These are phyloP conservation scores for Lipomyces kockii DNA, from an alignment of 805 yeast species.

Conservation along the genomic window DNA sequence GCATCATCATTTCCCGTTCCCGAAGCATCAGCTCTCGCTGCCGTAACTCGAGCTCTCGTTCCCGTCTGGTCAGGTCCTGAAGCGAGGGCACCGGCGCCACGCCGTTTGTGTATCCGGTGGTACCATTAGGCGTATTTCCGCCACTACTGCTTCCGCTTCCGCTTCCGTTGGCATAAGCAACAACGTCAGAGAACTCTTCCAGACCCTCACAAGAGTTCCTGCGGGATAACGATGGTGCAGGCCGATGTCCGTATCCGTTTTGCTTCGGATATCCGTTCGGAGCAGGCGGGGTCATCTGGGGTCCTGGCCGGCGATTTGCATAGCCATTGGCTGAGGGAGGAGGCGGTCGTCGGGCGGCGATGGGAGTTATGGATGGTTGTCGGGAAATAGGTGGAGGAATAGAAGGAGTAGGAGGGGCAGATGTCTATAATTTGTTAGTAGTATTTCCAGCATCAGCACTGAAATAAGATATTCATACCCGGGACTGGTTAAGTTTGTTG, in stretches of 20 bases:
- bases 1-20: conserved; percentile 24
- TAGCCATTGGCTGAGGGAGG: conserved; percentile 17
- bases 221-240: conserved; percentile 16
- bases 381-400: neutral
- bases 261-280: conserved; percentile 10
- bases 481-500: conserved; percentile 22
- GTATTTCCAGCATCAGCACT: neutral
- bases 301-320: conserved; percentile 5
- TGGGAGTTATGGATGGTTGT: conserved; percentile 1
- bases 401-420: neutral
- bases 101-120: neutral
- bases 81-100: conserved; percentile 1
- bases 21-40: conserved; percentile 26
- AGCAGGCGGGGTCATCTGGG: neutral
- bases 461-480: neutral
- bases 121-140: conserved; percentile 5
- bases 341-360: conserved; percentile 10
- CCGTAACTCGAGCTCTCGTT: conserved; percentile 27
- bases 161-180: conserved; percentile 21
- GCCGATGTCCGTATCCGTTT: conserved; percentile 11
- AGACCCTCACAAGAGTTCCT: conserved; percentile 21
- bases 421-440: neutral
- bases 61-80: conserved; percentile 20
- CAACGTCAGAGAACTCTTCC: conserved; percentile 34
- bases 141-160: conserved; percentile 4